These are phyloP conservation scores for Exophiala spinifera DNA, from an alignment of 2,329 filamentous ascomycete genomes.

Conservation along the genomic window DNA sequence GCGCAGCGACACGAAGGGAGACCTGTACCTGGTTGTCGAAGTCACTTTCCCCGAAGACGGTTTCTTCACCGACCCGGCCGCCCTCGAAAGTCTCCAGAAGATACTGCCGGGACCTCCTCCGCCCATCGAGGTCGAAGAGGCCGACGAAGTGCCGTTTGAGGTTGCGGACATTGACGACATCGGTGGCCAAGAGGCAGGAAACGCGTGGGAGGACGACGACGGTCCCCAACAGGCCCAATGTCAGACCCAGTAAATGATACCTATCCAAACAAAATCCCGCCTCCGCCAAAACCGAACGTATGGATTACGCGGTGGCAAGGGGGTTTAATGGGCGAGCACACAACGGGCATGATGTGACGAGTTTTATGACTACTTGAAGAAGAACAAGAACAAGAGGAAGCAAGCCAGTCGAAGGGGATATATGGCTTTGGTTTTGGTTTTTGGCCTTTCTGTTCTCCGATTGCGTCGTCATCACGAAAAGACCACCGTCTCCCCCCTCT, in stretches of 20 bases:
- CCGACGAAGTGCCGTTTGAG: conserved; percentile 86
- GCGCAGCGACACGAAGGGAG: conserved; percentile 76
- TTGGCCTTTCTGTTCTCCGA: too few relatives aligned
- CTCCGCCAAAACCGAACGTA: too few relatives aligned
- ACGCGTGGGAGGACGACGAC: conserved; percentile 50
- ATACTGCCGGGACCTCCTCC: conserved; percentile 66
- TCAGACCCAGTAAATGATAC: conserved; percentile 43
- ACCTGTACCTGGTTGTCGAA: conserved; percentile 82
- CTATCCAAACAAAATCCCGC: too few relatives aligned
- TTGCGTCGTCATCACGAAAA: too few relatives aligned
- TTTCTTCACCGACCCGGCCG: conserved; percentile 69
- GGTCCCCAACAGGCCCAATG: conserved; percentile 48
- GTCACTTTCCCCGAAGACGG: conserved; percentile 85
- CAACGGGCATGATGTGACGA: too few relatives aligned
- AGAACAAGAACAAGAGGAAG: too few relatives aligned
- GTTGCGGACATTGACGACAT: conserved; percentile 76
- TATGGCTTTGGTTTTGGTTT: too few relatives aligned
- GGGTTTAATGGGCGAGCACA: too few relatives aligned
- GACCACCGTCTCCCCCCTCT: too few relatives aligned
- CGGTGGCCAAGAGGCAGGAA: conserved; percentile 43
- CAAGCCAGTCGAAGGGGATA: too few relatives aligned
- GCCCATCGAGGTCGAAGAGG: conserved; percentile 65
- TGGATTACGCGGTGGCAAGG: too few relatives aligned
- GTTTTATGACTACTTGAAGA: too few relatives aligned
- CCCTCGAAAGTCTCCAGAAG: conserved; percentile 66